Base-by-base conservation (phyloP, 306 rosid genomes). In the Acacia crassicarpa region DNA sequence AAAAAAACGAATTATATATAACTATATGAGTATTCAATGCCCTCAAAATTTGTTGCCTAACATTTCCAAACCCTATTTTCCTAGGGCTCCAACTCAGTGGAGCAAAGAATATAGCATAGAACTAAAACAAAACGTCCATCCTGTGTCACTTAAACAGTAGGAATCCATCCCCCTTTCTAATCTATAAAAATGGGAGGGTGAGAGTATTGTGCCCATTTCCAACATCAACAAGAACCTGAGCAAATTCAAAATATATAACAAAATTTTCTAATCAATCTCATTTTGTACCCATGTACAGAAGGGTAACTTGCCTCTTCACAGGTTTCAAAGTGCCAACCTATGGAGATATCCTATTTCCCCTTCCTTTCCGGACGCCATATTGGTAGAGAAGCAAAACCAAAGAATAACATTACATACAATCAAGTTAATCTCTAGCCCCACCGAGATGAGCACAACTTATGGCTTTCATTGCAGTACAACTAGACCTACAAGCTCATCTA, bases 211-310 rank as follows among this genome's bases (percentile, higher is more conserved):
- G 85, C 90, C 88, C 87, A 80, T 88, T 84, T 86, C 90, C 81
- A 89, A n/a, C 33, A 72, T 87, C 75, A 84, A 85, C 73, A 83
- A 84, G 70, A 87, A 89, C 79, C 82, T 82, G 27, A 73, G 63
- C 74, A 45, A 27, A 74, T 67, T 17, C 46, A 79, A 84, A 84
- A 67, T 71, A 72, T 41, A 83, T 80, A 33, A 82, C 92, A 89
- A 91, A 88, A 94, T 81, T 90, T 92, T 80, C 91, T 89, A 88
- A 84, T 75, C 83, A 89, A 90, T 88, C 91, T 86, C 89, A 69
- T 89, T 94, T 89, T 94, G 96, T 90, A 94, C 97, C 91, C 87
- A 92, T 90, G 93, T 91, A 91, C 92, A 85, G 83, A 70, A 72
- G 43, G 58, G 78, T 68, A 80, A 79, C 86, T 89, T 30, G 78